Evolutionary conservation across 108 stramenopile species (phyloP).

Genomic region (Cyclotella cryptica): DNA sequence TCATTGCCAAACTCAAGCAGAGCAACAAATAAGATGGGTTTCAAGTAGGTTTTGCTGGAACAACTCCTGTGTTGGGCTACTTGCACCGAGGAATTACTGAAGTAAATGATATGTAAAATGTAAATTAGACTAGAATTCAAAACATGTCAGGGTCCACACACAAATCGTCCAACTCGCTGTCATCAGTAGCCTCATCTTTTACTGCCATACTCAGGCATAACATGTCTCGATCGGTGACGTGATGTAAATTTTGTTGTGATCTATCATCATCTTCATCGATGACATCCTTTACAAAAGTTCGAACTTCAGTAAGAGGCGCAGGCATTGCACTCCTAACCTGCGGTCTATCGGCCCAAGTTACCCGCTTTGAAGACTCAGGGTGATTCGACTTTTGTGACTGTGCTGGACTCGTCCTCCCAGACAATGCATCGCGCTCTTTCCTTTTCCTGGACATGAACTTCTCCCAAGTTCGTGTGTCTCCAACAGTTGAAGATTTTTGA

Average conservation of each 20-base stretch:
- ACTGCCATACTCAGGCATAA: not conserved
- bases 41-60: too few species aligned
- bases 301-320: slow-evolving; percentile 2
- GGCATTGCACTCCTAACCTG: not conserved
- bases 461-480: slow-evolving; percentile 2
- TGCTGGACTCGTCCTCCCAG: not conserved
- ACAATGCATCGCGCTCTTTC: not conserved
- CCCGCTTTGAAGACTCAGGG: not conserved
- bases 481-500: not conserved
- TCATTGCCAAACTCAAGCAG: too few species aligned
- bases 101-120: too few species aligned
- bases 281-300: not conserved
- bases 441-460: slow-evolving; percentile 3
- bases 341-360: slow-evolving; percentile 7
- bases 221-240: not conserved
- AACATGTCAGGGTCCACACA: slow-evolving; percentile 12
- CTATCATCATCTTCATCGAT: not conserved
- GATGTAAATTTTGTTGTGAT: not conserved
- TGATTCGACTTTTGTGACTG: not conserved
- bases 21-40: too few species aligned
- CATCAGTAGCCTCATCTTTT: not conserved
- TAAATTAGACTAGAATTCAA: not conserved
- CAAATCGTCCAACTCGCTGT: slow-evolving; percentile 7
- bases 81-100: too few species aligned
- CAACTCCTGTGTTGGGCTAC: too few species aligned